Percentiles rank a stretch among this genome's conserved stretches.
Evolutionary conservation across 805 yeast genomes (phyloP).

Genomic region (Ogataea sp.): DNA sequence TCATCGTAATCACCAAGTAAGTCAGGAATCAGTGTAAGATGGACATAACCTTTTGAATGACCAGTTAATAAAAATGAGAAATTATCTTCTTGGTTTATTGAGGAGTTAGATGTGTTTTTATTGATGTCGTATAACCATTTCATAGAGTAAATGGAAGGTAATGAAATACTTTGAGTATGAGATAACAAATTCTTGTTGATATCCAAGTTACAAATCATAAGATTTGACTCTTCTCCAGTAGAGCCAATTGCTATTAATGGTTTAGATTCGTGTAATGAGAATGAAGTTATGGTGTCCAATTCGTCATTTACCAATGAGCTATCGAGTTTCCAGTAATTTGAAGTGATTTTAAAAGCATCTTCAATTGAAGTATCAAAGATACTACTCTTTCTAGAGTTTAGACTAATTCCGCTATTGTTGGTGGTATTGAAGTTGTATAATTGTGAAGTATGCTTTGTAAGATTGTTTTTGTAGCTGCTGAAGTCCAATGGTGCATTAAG

Average conservation of each 20-base stretch:
- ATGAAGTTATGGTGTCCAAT: conserved; percentile 32
- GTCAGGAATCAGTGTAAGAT: conserved; percentile 60
- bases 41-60: conserved; percentile 67
- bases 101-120: too few species aligned
- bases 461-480: too few species aligned
- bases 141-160: conserved; percentile 46
- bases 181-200: conserved; percentile 33
- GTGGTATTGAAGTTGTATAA: neutral
- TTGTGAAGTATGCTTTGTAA: conserved; percentile 2
- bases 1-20: conserved; percentile 20
- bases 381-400: too few species aligned
- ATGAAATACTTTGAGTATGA: conserved; percentile 50
- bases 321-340: conserved; percentile 28
- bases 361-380: too few species aligned
- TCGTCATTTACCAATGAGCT: conserved; percentile 6
- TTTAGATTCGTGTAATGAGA: conserved; percentile 24
- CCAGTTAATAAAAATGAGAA: conserved; percentile 54
- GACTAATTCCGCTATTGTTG: too few species aligned
- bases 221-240: conserved; percentile 35
- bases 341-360: conserved; percentile 22
- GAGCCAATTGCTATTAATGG: conserved; percentile 46
- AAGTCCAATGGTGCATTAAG: conserved; percentile 9
- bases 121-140: conserved; percentile 37
- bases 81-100: conserved; percentile 17
- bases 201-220: conserved; percentile 43